These are phyloP conservation scores for Fomitopsis schrenkii DNA, from an alignment of 1,284 basidiomycete species.

Conservation along the genomic window DNA sequence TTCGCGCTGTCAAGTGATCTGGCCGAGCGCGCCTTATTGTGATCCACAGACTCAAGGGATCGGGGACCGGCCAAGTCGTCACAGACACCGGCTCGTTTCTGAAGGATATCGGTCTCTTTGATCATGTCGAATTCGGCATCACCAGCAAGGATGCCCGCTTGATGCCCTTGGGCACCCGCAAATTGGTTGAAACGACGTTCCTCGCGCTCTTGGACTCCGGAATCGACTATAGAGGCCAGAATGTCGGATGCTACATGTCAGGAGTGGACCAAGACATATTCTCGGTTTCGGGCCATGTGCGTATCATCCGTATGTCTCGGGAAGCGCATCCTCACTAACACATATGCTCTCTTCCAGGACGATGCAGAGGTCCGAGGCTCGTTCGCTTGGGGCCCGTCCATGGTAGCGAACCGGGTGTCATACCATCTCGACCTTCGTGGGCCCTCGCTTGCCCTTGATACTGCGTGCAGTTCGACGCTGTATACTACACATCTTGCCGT, in stretches of 20 bases:
- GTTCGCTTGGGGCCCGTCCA: conserved; percentile 32
- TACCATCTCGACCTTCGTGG: conserved; percentile 44
- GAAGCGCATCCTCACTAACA: background rate
- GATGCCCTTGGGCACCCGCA: conserved; percentile 33
- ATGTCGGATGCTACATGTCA: conserved; percentile 36
- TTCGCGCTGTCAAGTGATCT: no score
- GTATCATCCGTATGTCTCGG: background rate
- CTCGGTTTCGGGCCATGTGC: conserved; percentile 12
- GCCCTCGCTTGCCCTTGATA: conserved; percentile 45
- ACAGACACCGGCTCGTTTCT: conserved; percentile 34
- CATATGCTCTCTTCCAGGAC: conserved; percentile 23
- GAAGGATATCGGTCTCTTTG: conserved; percentile 33
- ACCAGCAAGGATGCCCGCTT: conserved; percentile 32
- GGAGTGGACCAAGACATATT: conserved; percentile 19
- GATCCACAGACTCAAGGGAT: conserved; percentile 10
- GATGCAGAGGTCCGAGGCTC: conserved; percentile 31
- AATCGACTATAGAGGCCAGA: conserved; percentile 34
- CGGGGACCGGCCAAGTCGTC: conserved; percentile 23
- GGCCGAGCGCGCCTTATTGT: background rate
- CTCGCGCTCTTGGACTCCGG: conserved; percentile 38
- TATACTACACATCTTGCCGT: conserved; percentile 45
- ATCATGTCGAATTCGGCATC: conserved; percentile 39
- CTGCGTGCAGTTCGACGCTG: conserved; percentile 45
- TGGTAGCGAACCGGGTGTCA: conserved; percentile 43
- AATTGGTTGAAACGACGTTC: conserved; percentile 36